phyloP scores from a whole-genome alignment of 1,139 yeast species.

The Groenewaldozyma sp. region DNA sequence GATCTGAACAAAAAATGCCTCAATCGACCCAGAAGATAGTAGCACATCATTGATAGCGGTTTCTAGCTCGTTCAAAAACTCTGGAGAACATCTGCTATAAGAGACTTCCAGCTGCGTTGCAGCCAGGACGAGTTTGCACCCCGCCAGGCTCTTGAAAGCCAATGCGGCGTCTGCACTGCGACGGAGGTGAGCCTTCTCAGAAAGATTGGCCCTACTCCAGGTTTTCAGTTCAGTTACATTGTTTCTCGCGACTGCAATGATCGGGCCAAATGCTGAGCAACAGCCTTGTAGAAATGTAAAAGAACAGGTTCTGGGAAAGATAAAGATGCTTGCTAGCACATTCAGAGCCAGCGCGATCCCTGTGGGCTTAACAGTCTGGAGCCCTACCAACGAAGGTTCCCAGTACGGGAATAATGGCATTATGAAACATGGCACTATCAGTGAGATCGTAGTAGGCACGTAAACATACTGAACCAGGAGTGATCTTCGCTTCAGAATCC shows the following conservation, averaged over 20 bases:
- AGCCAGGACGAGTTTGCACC: too few species aligned
- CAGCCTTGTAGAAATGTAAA: constrained; percentile 16
- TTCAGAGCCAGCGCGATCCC: constrained; percentile 20
- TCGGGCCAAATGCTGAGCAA: too few species aligned
- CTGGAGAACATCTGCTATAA: constrained; percentile 18
- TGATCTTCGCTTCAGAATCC: constrained; percentile 8
- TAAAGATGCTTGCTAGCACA: constrained; percentile 14
- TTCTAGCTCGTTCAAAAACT: constrained; percentile 15
- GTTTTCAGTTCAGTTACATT: too few species aligned
- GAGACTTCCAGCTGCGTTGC: constrained; percentile 22
- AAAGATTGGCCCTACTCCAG: too few species aligned
- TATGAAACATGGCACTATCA: constrained; percentile 14
- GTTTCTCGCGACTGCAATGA: too few species aligned
- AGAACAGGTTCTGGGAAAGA: constrained; percentile 24
- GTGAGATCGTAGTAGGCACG: constrained; percentile 17
- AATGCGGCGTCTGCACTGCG: too few species aligned
- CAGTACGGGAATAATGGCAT: constrained; percentile 20
- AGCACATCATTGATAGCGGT: constrained; percentile 11
- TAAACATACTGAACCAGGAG: constrained; percentile 12
- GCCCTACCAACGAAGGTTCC: constrained; percentile 17
- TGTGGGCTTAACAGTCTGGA: constrained; percentile 18
- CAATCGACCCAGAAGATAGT: constrained; percentile 12
- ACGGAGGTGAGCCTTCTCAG: too few species aligned
- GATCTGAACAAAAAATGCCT: constrained; percentile 13
- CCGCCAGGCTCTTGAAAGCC: too few species aligned